phyloP scores from a whole-genome alignment of 2,329 filamentous ascomycete genomes.

The Diaporthe citri region DNA sequence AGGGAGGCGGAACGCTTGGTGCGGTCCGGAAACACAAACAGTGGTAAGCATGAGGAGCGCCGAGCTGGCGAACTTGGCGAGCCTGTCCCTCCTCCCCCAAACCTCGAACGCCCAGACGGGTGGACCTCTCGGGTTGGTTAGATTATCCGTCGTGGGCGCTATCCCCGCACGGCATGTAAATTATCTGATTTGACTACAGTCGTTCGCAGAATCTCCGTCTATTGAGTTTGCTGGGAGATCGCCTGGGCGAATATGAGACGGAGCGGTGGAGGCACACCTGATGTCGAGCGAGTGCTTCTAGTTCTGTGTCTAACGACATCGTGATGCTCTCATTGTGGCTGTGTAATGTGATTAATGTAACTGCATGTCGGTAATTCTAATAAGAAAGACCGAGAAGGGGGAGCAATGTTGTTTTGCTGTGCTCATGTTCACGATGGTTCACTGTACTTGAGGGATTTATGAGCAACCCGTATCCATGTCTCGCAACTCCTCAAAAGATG shows the following conservation, averaged over 20 bases:
- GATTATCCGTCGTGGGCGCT: not conserved
- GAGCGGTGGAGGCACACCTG: not conserved
- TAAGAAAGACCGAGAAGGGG: not conserved
- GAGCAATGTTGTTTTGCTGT: not conserved
- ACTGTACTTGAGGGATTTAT: not conserved
- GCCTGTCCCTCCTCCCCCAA: not conserved
- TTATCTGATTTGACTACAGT: constrained; percentile 6
- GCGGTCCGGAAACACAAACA: not conserved
- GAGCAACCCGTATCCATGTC: not conserved
- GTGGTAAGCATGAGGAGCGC: not conserved
- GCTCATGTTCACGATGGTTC: not conserved
- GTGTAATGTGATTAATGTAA: not conserved
- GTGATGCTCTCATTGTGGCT: not conserved
- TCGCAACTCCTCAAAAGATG: not conserved
- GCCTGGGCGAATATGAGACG: constrained; percentile 7
- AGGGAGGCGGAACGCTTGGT: not conserved
- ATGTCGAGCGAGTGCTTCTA: not conserved
- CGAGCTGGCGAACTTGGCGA: constrained; percentile 18
- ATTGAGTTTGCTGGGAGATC: not conserved
- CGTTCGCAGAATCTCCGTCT: not conserved
- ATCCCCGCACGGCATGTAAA: constrained; percentile 14
- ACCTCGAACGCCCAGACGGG: constrained; percentile 11
- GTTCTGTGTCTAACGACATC: not conserved
- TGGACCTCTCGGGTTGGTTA: not conserved
- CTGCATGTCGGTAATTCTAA: not conserved